Evolutionary conservation across 495 filamentous ascomycete genomes (phyloP), one percentile per base, ranked within the genome.

Genomic region (Aspergillus coremiiformis): DNA sequence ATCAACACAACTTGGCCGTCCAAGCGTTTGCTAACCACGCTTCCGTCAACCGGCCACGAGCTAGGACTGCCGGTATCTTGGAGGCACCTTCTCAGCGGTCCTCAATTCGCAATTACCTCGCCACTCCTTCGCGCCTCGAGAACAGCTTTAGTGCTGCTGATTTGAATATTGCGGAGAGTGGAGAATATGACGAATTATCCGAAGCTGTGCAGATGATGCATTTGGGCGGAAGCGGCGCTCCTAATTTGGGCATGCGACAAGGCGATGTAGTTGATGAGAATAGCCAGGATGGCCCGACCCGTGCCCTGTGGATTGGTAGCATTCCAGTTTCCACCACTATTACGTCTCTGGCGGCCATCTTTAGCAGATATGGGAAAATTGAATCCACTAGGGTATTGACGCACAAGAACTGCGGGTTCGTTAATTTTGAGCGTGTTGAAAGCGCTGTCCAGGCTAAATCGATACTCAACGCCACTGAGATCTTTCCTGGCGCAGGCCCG

Each of bases 321-420:
- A 96, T 97, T 48, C 93, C 93, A n/a, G 85, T 92, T 9, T 98
- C 93, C 7, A 97, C 93, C 5, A 98, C 93, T 0, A 87, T 90
- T 22, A 92, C 89, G 14, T 96, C 93, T 2, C 67, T 98, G 41
- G 89, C 87, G 45, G 88, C 90, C 50, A 95, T 96, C 68, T 98
- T 98, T 68, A 85, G 86, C 61, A 73, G 84, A 39, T 94, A 93
- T 57, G 93, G 93, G 14, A 84, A 86, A 20, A 95, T 98, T 59
- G 82, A 91, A 57, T 96, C 92, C 14, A 90, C 89, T 30, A 79
- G 93, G 52, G 94, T 98, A 12, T 76, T 98, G 55, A 96, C 93
- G 11, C 93, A 98, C 75, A 98, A 98, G 80, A 97, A 95, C 63
- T 98, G 93, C 66, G 93, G 93, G 5, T 98, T 98, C 60, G 90